A percentile compares a stretch with the other conserved stretches of the same genome.
Conservation (phyloP, 2,329 filamentous ascomycete species). For the Trichoderma arundinaceum region DNA sequence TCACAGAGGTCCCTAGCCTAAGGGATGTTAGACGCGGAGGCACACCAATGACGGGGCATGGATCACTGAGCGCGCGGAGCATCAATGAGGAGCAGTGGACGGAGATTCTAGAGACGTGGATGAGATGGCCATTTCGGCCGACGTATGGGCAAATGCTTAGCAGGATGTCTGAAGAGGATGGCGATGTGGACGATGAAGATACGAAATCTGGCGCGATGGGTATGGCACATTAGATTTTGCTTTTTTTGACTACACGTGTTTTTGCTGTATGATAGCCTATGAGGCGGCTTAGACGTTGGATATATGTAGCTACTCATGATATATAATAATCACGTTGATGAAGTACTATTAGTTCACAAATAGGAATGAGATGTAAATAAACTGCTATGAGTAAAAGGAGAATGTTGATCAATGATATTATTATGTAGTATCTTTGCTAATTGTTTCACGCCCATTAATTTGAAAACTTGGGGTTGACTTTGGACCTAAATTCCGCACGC, state of each 20-base stretch:
- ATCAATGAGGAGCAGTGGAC: slow-evolving; percentile 61
- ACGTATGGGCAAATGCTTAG: slow-evolving; percentile 55
- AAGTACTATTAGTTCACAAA: not conserved
- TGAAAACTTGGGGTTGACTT: slow-evolving; percentile 26
- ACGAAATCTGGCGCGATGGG: slow-evolving; percentile 35
- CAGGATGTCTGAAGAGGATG: slow-evolving; percentile 45
- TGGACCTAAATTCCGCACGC: not conserved
- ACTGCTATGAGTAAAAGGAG: too few relatives aligned
- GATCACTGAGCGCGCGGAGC: slow-evolving; percentile 52
- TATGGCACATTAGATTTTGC: slow-evolving; percentile 16
- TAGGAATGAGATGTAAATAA: not conserved
- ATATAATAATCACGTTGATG: not conserved
- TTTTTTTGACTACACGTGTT: not conserved
- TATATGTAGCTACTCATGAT: not conserved
- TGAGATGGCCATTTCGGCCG: slow-evolving; percentile 69
- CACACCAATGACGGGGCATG: slow-evolving; percentile 45
- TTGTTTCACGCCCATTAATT: slow-evolving; percentile 5
- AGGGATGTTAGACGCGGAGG: slow-evolving; percentile 57
- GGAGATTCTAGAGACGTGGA: slow-evolving; percentile 65
- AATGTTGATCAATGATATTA: not conserved
- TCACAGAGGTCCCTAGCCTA: slow-evolving; percentile 55
- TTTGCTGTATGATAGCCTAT: not conserved
- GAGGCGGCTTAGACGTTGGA: not conserved
- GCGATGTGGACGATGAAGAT: slow-evolving; percentile 40
- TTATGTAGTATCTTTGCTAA: not conserved